These are phyloP conservation scores for Nasturtium officinale DNA, from an alignment of 345 rosid genomes.

Conservation along the genomic window DNA sequence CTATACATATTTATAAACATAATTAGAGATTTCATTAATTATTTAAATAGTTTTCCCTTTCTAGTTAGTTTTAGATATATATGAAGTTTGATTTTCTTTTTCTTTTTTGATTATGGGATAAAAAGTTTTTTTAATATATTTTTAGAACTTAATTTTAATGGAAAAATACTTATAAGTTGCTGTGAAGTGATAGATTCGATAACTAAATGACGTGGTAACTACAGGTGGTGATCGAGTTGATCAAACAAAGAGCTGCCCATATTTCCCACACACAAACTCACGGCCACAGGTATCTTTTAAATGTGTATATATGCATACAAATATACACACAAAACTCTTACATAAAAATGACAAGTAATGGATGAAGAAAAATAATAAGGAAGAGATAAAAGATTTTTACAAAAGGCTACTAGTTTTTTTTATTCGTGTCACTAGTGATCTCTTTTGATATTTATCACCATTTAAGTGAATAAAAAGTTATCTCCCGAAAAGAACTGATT, in stretches of 20 bases:
- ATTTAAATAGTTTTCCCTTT: background rate
- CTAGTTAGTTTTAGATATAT: background rate
- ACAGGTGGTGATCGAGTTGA: conserved; percentile 45
- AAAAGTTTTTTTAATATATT: background rate
- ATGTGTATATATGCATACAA: conserved; percentile 15
- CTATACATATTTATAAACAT: background rate
- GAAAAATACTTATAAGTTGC: background rate
- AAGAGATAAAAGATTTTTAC: conserved; percentile 27
- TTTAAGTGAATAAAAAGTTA: conserved; percentile 23
- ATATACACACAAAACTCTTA: background rate
- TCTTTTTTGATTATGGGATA: background rate
- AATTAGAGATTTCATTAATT: background rate
- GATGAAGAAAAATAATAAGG: conserved; percentile 14
- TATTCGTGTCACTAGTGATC: conserved; percentile 30
- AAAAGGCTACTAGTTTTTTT: conserved; percentile 43
- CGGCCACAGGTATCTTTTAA: conserved; percentile 46
- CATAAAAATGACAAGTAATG: background rate
- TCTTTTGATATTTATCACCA: conserved; percentile 27
- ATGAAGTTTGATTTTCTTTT: background rate
- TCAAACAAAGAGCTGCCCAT: conserved; percentile 46
- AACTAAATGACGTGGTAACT: conserved; percentile 11
- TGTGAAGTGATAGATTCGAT: background rate
- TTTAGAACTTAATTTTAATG: background rate
- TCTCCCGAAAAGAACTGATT: conserved; percentile 32
- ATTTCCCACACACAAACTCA: conserved; percentile 35